Percentiles rank a stretch among this genome's conserved stretches.
Evolutionary conservation across 495 filamentous ascomycete genomes (phyloP).

Genomic region (Talaromyces thailandensis): DNA sequence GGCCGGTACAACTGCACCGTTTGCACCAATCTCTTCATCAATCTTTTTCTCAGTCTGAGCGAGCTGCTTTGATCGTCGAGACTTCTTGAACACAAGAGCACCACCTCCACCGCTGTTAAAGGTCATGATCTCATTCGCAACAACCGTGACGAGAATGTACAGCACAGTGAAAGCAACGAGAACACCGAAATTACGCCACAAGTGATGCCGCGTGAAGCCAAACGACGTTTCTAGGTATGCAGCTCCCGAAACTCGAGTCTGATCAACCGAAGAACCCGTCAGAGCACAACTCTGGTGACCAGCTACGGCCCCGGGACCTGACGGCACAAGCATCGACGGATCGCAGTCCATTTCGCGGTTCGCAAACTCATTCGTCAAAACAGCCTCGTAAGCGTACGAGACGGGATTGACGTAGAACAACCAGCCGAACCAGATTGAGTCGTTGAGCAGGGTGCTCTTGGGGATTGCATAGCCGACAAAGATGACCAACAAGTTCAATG

Average conservation of each 20-base stretch:
- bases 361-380: conserved; percentile 62
- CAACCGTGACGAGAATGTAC: conserved; percentile 59
- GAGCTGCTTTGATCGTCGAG: conserved; percentile 46
- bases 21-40: conserved; percentile 35
- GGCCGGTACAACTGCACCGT: conserved; percentile 26
- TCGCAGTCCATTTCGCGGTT: conserved; percentile 50
- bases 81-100: conserved; percentile 61
- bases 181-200: conserved; percentile 79
- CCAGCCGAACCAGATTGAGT: conserved; percentile 76
- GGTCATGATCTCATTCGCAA: conserved; percentile 46
- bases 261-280: conserved; percentile 40
- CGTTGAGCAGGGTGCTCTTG: conserved; percentile 48
- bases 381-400: conserved; percentile 63
- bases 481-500: conserved; percentile 57
- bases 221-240: conserved; percentile 48
- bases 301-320: conserved; percentile 39
- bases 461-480: conserved; percentile 80
- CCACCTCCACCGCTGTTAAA: conserved; percentile 46
- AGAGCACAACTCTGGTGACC: conserved; percentile 55
- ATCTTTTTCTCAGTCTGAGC: conserved; percentile 30
- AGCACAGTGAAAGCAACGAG: conserved; percentile 59
- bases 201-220: conserved; percentile 51
- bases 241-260: conserved; percentile 42
- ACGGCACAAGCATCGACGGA: conserved; percentile 45
- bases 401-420: conserved; percentile 67